These are phyloP conservation scores for Cyclotella cryptica DNA, from an alignment of 108 stramenopile genomes.

Conservation along the genomic window DNA sequence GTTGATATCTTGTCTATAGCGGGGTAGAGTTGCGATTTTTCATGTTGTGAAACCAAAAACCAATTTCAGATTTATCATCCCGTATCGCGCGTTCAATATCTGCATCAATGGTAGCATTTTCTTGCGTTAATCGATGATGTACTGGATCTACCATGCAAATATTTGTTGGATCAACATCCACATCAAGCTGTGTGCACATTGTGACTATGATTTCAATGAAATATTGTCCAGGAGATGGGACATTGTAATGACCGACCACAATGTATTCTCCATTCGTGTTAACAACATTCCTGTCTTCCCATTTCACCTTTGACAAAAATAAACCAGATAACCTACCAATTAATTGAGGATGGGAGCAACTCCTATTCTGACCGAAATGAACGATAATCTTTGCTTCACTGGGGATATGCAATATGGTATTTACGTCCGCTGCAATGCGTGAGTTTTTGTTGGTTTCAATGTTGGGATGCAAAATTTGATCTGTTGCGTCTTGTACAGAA, in stretches of 20 bases:
- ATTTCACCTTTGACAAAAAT: too few species aligned
- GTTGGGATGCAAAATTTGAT: slow-evolving; percentile 1
- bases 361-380: background rate
- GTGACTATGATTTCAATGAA: too few species aligned
- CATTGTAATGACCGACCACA: too few species aligned
- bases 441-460: background rate
- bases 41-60: background rate
- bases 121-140: slow-evolving; percentile 10
- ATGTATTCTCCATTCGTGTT: background rate
- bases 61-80: background rate
- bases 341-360: background rate
- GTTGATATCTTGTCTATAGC: slow-evolving; percentile 1
- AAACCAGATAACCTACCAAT: too few species aligned
- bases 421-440: background rate
- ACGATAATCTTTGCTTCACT: too few species aligned
- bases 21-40: background rate
- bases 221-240: too few species aligned
- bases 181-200: too few species aligned
- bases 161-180: too few species aligned
- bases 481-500: too few species aligned
- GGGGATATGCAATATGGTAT: background rate
- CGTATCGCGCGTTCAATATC: background rate
- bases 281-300: background rate
- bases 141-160: too few species aligned
- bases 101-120: background rate